Evolutionary conservation across 306 rosid species (phyloP).

Genomic region (Echinosophora koreensis): DNA sequence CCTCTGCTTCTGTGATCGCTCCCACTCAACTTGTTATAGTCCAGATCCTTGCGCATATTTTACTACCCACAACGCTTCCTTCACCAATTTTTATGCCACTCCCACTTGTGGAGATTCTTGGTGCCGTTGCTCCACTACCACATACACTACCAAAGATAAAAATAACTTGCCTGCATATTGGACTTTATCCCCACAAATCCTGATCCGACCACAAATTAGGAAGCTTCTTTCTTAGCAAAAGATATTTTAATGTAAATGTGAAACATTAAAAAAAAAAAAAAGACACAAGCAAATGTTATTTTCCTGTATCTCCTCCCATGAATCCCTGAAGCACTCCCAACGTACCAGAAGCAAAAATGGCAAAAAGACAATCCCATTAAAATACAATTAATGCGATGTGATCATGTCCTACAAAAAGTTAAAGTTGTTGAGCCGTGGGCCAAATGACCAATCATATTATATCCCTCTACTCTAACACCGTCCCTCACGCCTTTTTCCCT

Average conservation of each 20-base stretch:
- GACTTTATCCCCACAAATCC: conserved; percentile 28
- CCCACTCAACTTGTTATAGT: conserved; percentile 20
- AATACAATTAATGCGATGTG: conserved; percentile 34
- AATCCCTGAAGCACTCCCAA: conserved; percentile 25
- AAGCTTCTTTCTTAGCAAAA: conserved; percentile 19
- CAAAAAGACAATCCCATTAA: conserved; percentile 43
- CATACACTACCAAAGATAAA: background rate
- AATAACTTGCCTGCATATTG: background rate
- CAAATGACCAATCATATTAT: conserved; percentile 28
- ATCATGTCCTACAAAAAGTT: conserved; percentile 45
- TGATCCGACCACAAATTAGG: conserved; percentile 12
- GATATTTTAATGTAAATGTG: too few species aligned
- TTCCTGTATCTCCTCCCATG: background rate
- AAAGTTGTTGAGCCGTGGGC: conserved; percentile 48
- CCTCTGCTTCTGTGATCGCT: background rate
- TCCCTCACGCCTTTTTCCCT: conserved; percentile 30
- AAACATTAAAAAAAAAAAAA: background rate
- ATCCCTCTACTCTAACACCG: conserved; percentile 33
- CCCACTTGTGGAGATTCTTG: conserved; percentile 43
- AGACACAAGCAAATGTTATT: background rate
- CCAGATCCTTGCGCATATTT: conserved; percentile 25
- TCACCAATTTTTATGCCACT: conserved; percentile 27
- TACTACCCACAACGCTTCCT: conserved; percentile 7
- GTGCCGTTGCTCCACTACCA: conserved; percentile 16
- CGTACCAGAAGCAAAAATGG: conserved; percentile 35